phyloP scores from a whole-genome alignment of 2,329 filamentous ascomycete genomes.

The Ceratocystis destructans region DNA sequence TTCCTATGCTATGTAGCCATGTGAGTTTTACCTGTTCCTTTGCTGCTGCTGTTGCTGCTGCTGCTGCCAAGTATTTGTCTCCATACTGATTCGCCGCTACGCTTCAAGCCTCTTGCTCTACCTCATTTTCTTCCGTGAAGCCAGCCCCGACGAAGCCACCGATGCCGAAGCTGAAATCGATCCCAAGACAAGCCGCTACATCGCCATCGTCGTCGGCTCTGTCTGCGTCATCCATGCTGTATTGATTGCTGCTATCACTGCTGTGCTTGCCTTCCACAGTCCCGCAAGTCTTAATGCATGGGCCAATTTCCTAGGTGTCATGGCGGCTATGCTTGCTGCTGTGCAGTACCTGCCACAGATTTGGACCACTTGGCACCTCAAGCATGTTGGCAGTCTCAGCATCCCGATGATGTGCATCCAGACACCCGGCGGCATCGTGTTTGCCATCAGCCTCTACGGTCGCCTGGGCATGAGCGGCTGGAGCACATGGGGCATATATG shows the following conservation, averaged over 20 bases:
- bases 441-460: slow-evolving; percentile 68
- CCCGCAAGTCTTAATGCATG: slow-evolving; percentile 56
- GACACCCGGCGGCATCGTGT: slow-evolving; percentile 82
- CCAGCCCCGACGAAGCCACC: slow-evolving; percentile 30
- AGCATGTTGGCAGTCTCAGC: slow-evolving; percentile 79
- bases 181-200: slow-evolving; percentile 55
- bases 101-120: slow-evolving; percentile 68
- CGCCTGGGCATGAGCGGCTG: slow-evolving; percentile 71
- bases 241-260: slow-evolving; percentile 53
- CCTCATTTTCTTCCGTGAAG: slow-evolving; percentile 77
- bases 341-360: slow-evolving; percentile 95
- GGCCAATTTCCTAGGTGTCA: slow-evolving; percentile 75
- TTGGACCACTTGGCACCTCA: slow-evolving; percentile 72
- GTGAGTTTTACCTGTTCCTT: slow-evolving; percentile 37
- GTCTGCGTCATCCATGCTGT: slow-evolving; percentile 64
- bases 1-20: slow-evolving; percentile 87
- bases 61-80: background rate
- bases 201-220: slow-evolving; percentile 60
- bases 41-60: background rate
- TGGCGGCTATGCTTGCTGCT: slow-evolving; percentile 62
- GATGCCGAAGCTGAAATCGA: slow-evolving; percentile 32
- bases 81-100: background rate
- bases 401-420: slow-evolving; percentile 98
- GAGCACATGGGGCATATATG: slow-evolving; percentile 90
- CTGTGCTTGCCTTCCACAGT: slow-evolving; percentile 49